Evolutionary conservation across 345 rosid genomes (phyloP), one percentile per base, ranked within the genome.

Genomic region (Leavenworthia alabamica): DNA sequence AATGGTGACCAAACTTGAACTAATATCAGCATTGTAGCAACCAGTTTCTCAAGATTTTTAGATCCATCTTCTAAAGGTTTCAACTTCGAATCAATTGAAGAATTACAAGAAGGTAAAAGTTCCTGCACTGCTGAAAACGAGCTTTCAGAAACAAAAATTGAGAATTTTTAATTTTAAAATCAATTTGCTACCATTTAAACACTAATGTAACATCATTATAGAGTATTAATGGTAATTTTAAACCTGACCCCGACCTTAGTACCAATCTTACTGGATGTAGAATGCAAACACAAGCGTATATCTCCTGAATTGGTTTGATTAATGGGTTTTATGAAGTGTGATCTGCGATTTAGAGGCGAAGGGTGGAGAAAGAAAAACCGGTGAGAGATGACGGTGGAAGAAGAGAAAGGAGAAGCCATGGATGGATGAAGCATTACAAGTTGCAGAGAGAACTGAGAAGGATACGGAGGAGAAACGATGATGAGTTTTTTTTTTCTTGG

Each of bases 1-100:
- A 85, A 53, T 2, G 95, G 93, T 66, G 90, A 78, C 54, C 86
- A 65, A 12, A 87, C 64, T 77, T 90, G 93, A 57, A 71, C 81
- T 51, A 78, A 59, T 53, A 87, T 57, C 59, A 90, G 66, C 19
- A 79, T 59, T 20, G 64, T 59, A 12, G 93, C 75, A 12, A 82
- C 57, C 22, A 87, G 37, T 46, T 50, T 80, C 80, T 85, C 83
- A 1, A 85, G 28, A 47, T 75, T 75, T 66, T 12, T 37, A 39
- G 16, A 19, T 31, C 73, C 79, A 59, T 19, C 70, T 61, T 54
- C 78, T 49, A 67, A 64, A 52, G 59, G 39, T 23, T 78, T 49
- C 63, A 63, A 23, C 54, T 32, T 51, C 7, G 75, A 68, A 52
- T 70, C 77, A 52, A 32, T 11, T 19, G 76, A 66, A 45, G 65